phyloP scores from a whole-genome alignment of 441 rosid genomes.

The Croton setiger region DNA sequence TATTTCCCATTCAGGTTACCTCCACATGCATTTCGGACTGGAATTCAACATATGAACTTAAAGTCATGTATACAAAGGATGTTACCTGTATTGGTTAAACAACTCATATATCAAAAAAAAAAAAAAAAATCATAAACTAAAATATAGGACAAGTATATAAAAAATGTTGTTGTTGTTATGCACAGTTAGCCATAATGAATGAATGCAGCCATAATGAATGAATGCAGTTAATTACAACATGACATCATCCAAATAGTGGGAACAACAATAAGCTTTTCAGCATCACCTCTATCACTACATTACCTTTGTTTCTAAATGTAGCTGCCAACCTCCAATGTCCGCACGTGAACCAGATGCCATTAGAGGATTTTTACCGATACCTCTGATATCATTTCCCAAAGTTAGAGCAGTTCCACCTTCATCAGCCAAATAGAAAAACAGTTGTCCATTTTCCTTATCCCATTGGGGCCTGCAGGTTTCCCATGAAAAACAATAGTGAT shows the following conservation, averaged over 20 bases:
- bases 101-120: no score
- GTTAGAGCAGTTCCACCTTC: conserved; percentile 74
- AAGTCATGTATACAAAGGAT: neutral
- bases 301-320: conserved; percentile 81
- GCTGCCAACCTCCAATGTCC: conserved; percentile 87
- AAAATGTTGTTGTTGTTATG: neutral
- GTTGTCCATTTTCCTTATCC: conserved; percentile 55
- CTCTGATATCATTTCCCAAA: conserved; percentile 42
- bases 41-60: neutral
- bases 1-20: neutral
- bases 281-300: conserved; percentile 13
- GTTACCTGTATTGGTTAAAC: neutral
- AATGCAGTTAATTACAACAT: neutral
- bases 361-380: conserved; percentile 50
- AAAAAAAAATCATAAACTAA: neutral
- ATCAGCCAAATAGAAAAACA: conserved; percentile 92
- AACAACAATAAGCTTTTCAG: conserved; percentile 9
- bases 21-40: neutral
- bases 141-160: neutral
- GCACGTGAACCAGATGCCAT: conserved; percentile 77
- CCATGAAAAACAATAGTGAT: conserved; percentile 11
- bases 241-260: neutral
- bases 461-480: conserved; percentile 34
- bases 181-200: neutral
- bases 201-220: no score